Conservation (phyloP, 257 asterid genomes). For the Nyctanthes arbortristis region DNA sequence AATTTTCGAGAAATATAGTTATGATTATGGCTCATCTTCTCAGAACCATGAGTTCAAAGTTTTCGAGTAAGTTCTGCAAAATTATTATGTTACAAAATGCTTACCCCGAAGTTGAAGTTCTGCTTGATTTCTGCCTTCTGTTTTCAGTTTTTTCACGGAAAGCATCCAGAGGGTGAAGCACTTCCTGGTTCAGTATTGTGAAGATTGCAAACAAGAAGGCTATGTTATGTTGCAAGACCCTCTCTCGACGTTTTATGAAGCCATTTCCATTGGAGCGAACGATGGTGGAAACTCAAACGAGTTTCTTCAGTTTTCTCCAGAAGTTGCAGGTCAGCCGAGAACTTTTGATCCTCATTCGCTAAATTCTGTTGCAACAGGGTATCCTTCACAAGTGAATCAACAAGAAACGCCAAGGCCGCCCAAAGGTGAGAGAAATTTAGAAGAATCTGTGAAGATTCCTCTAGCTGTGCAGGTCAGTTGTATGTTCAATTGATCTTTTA, state of each 20-base stretch:
- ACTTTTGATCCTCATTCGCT: background rate
- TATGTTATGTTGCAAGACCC: slow-evolving; percentile 58
- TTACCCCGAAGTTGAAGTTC: background rate
- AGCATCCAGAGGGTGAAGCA: slow-evolving; percentile 48
- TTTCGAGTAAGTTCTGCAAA: slow-evolving; percentile 51
- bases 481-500: no score
- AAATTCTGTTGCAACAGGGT: background rate
- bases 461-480: slow-evolving; percentile 63
- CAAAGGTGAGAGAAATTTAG: slow-evolving; percentile 19
- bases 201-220: slow-evolving; percentile 62
- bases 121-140: background rate
- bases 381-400: slow-evolving; percentile 3
- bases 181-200: slow-evolving; percentile 64
- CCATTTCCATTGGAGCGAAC: slow-evolving; percentile 53
- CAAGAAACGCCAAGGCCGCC: slow-evolving; percentile 17
- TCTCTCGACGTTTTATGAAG: slow-evolving; percentile 55
- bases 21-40: slow-evolving; percentile 26
- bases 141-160: slow-evolving; percentile 51
- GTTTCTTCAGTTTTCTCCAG: slow-evolving; percentile 34
- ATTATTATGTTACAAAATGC: background rate
- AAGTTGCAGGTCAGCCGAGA: slow-evolving; percentile 32
- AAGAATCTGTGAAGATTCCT: slow-evolving; percentile 34
- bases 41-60: slow-evolving; percentile 38
- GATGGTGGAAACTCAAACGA: slow-evolving; percentile 21
- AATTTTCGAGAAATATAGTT: slow-evolving; percentile 42